Percentiles rank a stretch among this genome's conserved stretches.
These are phyloP conservation scores for Dryas integrifolia DNA, from an alignment of 331 rosid species.

Conservation along the genomic window DNA sequence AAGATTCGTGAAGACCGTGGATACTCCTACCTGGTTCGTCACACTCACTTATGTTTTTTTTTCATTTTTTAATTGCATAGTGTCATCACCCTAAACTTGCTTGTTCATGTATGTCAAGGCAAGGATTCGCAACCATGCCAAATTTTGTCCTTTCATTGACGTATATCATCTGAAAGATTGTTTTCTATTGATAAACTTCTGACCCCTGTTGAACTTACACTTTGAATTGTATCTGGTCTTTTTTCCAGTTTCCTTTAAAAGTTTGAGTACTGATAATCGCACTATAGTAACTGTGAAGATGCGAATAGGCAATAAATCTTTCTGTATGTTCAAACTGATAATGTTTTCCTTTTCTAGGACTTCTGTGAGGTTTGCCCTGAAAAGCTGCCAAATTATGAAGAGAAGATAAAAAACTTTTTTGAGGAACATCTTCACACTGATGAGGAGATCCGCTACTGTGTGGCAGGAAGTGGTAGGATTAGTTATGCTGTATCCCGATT, in stretches of 20 bases:
- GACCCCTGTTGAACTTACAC: not conserved
- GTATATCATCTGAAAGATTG: not conserved
- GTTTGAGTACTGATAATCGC: not conserved
- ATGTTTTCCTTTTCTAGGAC: constrained; percentile 54
- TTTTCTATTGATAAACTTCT: not conserved
- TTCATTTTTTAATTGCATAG: not conserved
- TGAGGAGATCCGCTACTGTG: constrained; percentile 89
- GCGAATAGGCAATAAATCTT: constrained; percentile 12
- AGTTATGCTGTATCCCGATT: constrained; percentile 16
- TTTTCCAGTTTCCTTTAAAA: not conserved
- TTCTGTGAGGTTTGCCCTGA: constrained; percentile 90
- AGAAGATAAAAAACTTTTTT: constrained; percentile 79
- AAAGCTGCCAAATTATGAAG: constrained; percentile 89
- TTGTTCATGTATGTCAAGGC: not conserved
- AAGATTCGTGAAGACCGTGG: constrained; percentile 89
- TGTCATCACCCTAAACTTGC: not conserved
- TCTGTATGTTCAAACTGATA: constrained; percentile 26
- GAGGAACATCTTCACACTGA: constrained; percentile 97
- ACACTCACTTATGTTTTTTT: not conserved
- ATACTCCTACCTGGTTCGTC: constrained; percentile 76
- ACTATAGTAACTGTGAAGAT: not conserved
- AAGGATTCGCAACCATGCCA: not conserved
- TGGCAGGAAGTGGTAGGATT: constrained; percentile 84
- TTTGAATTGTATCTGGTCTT: not conserved
- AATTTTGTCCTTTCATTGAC: not conserved